phyloP scores from a whole-genome alignment of 257 asterid genomes.

The Solanum pimpinellifolium region DNA sequence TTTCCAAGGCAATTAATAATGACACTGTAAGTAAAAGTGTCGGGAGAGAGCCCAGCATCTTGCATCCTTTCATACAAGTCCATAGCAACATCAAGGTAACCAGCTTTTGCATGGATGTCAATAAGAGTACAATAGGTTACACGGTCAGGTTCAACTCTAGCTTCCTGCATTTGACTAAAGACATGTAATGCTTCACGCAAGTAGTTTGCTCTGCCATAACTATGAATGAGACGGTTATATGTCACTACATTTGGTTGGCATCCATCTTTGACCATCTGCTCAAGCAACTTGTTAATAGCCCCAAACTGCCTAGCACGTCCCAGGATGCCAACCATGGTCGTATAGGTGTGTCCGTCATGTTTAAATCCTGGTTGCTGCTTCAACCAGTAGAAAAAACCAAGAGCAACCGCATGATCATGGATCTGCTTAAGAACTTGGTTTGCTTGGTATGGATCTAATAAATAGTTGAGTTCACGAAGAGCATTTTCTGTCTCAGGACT shows the following conservation, averaged over 20 bases:
- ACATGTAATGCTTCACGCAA: constrained; percentile 64
- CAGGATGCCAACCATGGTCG: constrained; percentile 94
- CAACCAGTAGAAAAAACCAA: constrained; percentile 82
- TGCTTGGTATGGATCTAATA: constrained; percentile 69
- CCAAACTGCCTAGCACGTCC: constrained; percentile 87
- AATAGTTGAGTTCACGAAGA: constrained; percentile 48
- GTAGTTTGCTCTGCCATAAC: constrained; percentile 90
- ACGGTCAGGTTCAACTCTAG: constrained; percentile 85
- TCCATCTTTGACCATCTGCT: constrained; percentile 73
- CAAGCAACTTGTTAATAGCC: constrained; percentile 53
- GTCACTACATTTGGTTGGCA: constrained; percentile 87
- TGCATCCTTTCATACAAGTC: constrained; percentile 89
- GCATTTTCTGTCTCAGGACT: constrained; percentile 60
- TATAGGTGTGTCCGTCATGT: constrained; percentile 90
- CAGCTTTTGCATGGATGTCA: constrained; percentile 94
- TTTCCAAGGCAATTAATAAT: constrained; percentile 91
- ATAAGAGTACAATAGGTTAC: constrained; percentile 93
- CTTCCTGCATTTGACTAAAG: constrained; percentile 60
- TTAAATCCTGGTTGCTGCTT: constrained; percentile 67
- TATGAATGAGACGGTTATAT: constrained; percentile 84
- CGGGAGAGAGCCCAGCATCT: constrained; percentile 89
- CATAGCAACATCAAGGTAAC: constrained; percentile 83
- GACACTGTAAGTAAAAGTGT: constrained; percentile 94
- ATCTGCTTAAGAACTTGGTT: constrained; percentile 88
- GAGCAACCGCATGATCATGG: constrained; percentile 61